These are phyloP conservation scores for Mycena epipterygia DNA, from an alignment of 768 basidiomycete species.

Conservation along the genomic window DNA sequence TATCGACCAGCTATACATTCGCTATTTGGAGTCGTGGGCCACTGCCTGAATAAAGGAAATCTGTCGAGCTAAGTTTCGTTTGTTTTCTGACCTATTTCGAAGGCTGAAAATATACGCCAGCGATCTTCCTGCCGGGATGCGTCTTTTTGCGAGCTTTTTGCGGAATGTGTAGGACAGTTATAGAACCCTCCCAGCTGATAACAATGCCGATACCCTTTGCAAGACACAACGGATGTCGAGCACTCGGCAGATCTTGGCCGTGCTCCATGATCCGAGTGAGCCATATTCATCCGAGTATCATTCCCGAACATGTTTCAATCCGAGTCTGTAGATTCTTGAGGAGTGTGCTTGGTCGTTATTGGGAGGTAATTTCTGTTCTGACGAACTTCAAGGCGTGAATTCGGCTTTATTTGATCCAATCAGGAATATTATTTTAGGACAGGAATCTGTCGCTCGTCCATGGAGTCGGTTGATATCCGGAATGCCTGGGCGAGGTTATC, in stretches of 20 bases:
- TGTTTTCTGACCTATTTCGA: too few species aligned
- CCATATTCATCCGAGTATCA: background rate
- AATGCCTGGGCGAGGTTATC: slow-evolving; percentile 13
- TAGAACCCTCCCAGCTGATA: background rate
- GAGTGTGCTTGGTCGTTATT: background rate
- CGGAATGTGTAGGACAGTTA: background rate
- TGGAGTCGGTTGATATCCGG: slow-evolving; percentile 23
- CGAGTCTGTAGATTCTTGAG: too few species aligned
- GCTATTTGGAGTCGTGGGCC: too few species aligned
- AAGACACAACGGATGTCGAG: background rate
- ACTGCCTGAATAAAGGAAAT: too few species aligned
- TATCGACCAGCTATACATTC: too few species aligned
- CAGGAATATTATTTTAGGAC: background rate
- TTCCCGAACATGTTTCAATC: background rate
- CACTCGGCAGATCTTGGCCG: background rate
- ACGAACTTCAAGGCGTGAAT: background rate
- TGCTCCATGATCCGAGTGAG: background rate
- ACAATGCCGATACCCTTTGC: background rate
- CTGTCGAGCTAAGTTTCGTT: too few species aligned
- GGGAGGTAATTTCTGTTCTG: background rate
- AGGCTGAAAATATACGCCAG: too few species aligned
- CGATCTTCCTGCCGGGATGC: too few species aligned
- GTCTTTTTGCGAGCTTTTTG: slow-evolving; percentile 17
- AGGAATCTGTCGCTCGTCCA: background rate
- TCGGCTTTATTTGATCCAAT: background rate